Base-by-base conservation (phyloP, 2,329 filamentous ascomycete species). In the Botrytis galanthina region DNA sequence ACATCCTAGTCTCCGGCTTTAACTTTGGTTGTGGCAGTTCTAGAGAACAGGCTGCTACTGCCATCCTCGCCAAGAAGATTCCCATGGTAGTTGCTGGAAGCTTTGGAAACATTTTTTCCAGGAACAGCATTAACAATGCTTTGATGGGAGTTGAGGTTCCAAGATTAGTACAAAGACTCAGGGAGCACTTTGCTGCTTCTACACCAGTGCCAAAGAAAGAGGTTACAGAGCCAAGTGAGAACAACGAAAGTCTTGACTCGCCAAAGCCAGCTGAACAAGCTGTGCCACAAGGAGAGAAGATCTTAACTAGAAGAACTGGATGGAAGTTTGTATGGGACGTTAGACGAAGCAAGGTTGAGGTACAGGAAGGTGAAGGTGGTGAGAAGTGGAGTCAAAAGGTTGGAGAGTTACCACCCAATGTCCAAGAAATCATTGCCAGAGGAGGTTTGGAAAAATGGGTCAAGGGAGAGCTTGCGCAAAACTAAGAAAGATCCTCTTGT, bases 251-350 rank as follows among this genome's bases (percentile, higher is more conserved):
- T 63, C 81, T 88, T 2, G 87, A 89, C 77, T 86, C 85, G 10
- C 84, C 84, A 46, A 82, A 83, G 12, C 83, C 85, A 12, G 83
- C 83, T 37, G 81, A 82, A 20, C 82, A 83, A 39, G 75, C 80
- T 61, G 78, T 78, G 6, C 80, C 81, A 6, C 82, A 83, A 70
- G 82, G 79, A 29, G 82, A 84, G 46, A 91, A 91, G 82, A 80
- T 85, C 60, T 82, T 89, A 26, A 95, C 93, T 0, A 86, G 91
- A 42, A 86, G 93, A 44, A 97, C 93, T 0, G 93, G 93, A 22
- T 97, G 94, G 94, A 94, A 85, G 68, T 85, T 97, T 42, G 86
- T 88, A 6, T 97, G 94, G 94, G 93, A 97, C 81, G 89, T 97
- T 18, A 84, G 87, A 73, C 85, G 91, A 73, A 93, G 90, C 81